Base-by-base conservation (phyloP, 306 rosid species). In the Prunus davidiana region DNA sequence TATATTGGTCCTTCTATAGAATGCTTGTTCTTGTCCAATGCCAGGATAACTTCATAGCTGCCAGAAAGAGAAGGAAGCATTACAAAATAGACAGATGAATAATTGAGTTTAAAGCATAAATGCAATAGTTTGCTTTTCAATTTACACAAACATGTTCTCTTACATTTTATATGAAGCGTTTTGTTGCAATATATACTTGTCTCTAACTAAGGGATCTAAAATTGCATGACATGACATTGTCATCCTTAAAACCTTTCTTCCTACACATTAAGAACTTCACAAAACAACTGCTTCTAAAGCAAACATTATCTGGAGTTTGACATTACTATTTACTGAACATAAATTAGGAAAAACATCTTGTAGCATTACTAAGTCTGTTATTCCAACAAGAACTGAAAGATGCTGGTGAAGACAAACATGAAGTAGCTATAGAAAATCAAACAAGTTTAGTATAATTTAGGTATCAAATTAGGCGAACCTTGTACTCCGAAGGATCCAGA, bases 401-500 rank as follows among this genome's bases (percentile, higher is more conserved):
- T 20, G 72, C 69, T 57, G 69, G 49, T 38, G 27, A 68, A 77
- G 65, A 38, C 30, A 38, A 50, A 61, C 3, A 13, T 27, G 6
- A 43, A 24, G 45, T 19, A 75, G 52, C 54, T 27, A 73, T 20
- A 9, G 43, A 69, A 78, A 70, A 73, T 24, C 25, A 67, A 46
- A 80, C 58, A 69, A 64, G n/a, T 62, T 24, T 32, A 13, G 2
- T 22, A 46, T 41, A 67, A 74, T 55, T 18, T 64, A 34, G 54
- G 27, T 51, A 81, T 58, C 46, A 66, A 57, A 57, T 73, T 67
- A 63, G 65, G 81, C 93, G 49, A 78, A 95, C 98, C 98, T 92
- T 72, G 98, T 92, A 78, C 98, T 95, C 89, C 93, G 66, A 74
- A 95, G 93, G 84, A 95, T 45, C 97, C 98, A 95, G 72, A 95